Evolutionary conservation across 2,329 filamentous ascomycete species (phyloP).

Genomic region (Stagonosporopsis vannaccii): DNA sequence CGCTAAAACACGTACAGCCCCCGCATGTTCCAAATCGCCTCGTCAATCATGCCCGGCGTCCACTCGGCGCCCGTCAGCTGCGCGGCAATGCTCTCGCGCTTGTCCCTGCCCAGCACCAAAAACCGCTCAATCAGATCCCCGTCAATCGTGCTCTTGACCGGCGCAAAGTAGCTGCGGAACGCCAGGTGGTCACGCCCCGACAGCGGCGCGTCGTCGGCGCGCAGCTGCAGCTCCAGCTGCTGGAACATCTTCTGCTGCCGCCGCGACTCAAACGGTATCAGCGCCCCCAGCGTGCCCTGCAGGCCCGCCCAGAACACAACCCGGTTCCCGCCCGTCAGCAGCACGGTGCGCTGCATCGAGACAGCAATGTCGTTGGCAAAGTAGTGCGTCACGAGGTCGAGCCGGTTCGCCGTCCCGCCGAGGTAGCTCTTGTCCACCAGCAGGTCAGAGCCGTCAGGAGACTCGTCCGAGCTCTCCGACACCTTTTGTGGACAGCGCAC

Average conservation of each 20-base stretch:
- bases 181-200: conserved; percentile 94
- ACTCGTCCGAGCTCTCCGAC: conserved; percentile 89
- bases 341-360: conserved; percentile 84
- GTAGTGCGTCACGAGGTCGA: conserved; percentile 86
- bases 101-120: conserved; percentile 80
- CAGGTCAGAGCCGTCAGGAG: conserved; percentile 88
- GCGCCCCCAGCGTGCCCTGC: conserved; percentile 90
- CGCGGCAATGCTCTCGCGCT: conserved; percentile 92
- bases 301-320: conserved; percentile 92
- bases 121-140: conserved; percentile 96
- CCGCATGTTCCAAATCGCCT: conserved; percentile 72
- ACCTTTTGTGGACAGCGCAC: conserved; percentile 85
- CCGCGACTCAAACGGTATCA: conserved; percentile 89
- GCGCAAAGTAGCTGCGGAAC: conserved; percentile 94
- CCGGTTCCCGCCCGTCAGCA: conserved; percentile 91
- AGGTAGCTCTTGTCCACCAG: conserved; percentile 89
- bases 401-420: conserved; percentile 83
- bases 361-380: conserved; percentile 93
- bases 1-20: conserved; percentile 43
- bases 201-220: conserved; percentile 78
- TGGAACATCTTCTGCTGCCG: conserved; percentile 99
- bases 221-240: conserved; percentile 85
- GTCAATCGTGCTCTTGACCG: conserved; percentile 95
- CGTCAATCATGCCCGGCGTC: conserved; percentile 85
- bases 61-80: conserved; percentile 80